phyloP scores from a whole-genome alignment of 257 asterid species.

The Solanum sejunctum region DNA sequence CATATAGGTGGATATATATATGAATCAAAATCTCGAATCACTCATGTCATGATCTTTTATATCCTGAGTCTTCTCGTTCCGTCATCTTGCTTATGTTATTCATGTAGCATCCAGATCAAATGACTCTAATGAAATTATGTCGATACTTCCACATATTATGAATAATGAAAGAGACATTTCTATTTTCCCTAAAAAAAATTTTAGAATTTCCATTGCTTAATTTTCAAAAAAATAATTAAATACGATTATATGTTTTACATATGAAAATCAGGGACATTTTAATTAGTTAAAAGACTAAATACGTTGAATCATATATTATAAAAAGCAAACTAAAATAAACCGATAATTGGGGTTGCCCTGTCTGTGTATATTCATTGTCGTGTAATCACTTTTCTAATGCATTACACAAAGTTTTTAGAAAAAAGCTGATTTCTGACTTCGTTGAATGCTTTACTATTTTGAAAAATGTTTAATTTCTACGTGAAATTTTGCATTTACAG shows the following conservation, averaged over 20 bases:
- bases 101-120: too few relatives aligned
- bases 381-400: background rate
- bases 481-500: background rate
- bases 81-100: too few relatives aligned
- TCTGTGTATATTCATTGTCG: background rate
- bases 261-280: background rate
- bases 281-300: background rate
- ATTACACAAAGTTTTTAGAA: background rate
- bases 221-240: background rate
- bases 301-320: background rate
- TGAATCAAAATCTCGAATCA: too few relatives aligned
- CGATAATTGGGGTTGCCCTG: background rate
- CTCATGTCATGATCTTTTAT: too few relatives aligned
- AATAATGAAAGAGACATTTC: too few relatives aligned
- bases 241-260: background rate
- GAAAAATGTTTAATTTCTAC: background rate
- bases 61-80: too few relatives aligned
- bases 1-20: too few relatives aligned
- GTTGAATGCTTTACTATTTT: background rate
- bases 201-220: too few relatives aligned
- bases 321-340: background rate
- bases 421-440: background rate
- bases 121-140: too few relatives aligned
- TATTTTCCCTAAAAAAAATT: too few relatives aligned
- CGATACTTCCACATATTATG: too few relatives aligned